Conservation (phyloP, 2,329 filamentous ascomycete genomes). For the Exophiala phaeomuriformis region DNA sequence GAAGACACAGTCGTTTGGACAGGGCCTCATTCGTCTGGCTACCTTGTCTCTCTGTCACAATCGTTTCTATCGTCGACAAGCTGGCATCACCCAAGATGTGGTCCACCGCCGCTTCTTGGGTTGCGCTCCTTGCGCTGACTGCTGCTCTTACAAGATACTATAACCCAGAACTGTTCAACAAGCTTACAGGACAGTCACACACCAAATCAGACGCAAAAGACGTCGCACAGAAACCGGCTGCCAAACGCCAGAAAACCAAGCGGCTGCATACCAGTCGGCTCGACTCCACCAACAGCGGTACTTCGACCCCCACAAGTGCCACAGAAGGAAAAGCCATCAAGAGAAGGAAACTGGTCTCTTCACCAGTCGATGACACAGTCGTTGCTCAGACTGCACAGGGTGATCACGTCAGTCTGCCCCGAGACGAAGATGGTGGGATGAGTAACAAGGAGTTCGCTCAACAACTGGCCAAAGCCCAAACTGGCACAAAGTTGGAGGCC, state of each 20-base stretch:
- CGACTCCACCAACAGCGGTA: conserved; percentile 14
- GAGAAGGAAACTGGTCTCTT: conserved; percentile 35
- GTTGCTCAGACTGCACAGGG: conserved; percentile 29
- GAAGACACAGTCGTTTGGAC: background rate
- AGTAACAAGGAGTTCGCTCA: conserved; percentile 70
- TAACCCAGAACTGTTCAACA: conserved; percentile 19
- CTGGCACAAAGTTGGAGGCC: conserved; percentile 54
- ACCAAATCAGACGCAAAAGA: conserved; percentile 2
- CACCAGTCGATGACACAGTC: conserved; percentile 30
- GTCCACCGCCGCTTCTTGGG: conserved; percentile 18
- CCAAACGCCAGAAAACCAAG: conserved; percentile 21
- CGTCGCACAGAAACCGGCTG: conserved; percentile 7
- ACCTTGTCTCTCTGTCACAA: background rate
- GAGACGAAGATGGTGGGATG: conserved; percentile 51
- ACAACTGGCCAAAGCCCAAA: conserved; percentile 62
- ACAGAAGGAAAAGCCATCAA: conserved; percentile 28
- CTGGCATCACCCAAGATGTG: conserved; percentile 19
- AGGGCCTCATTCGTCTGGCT: background rate
- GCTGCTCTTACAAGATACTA: conserved; percentile 21
- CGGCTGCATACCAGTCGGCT: conserved; percentile 16
- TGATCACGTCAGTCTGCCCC: conserved; percentile 24
- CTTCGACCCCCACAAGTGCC: conserved; percentile 17
- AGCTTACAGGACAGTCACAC: conserved; percentile 5
- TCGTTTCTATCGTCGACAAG: background rate
- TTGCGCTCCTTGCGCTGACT: conserved; percentile 15